These are phyloP conservation scores for Emergomyces africanus DNA, from an alignment of 2,329 filamentous ascomycete genomes.

Conservation along the genomic window DNA sequence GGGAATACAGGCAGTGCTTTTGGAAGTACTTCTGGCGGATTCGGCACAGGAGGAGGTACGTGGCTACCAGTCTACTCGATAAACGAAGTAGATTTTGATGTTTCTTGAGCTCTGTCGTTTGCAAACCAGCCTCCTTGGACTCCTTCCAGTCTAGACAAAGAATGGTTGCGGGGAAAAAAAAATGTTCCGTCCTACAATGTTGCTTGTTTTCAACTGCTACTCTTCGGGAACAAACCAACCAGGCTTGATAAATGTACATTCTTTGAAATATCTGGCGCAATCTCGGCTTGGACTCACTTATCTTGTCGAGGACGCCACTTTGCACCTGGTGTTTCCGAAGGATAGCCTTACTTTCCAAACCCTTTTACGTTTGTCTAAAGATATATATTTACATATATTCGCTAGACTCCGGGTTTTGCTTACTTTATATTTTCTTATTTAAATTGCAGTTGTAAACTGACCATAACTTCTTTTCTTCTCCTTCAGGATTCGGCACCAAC, in stretches of 20 bases:
- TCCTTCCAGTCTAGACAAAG: neutral
- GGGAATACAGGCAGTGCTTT: slow-evolving; percentile 16
- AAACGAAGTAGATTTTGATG: neutral
- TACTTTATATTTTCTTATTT: neutral
- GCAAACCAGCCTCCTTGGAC: neutral
- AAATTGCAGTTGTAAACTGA: neutral
- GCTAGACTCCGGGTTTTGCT: neutral
- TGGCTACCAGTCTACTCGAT: slow-evolving; percentile 3
- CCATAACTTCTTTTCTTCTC: neutral
- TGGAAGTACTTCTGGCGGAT: slow-evolving; percentile 13
- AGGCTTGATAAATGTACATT: neutral
- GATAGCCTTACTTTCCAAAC: neutral
- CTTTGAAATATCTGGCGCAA: neutral
- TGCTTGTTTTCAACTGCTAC: neutral
- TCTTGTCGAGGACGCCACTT: neutral
- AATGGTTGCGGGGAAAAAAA: neutral
- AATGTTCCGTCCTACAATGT: neutral
- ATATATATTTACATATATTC: neutral
- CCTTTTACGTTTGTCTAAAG: neutral
- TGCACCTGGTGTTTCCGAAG: neutral
- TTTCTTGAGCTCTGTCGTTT: neutral
- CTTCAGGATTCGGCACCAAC: slow-evolving; percentile 14
- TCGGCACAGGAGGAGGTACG: slow-evolving; percentile 19
- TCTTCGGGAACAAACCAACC: neutral
- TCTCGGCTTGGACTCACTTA: neutral